phyloP scores from a whole-genome alignment of 495 filamentous ascomycete genomes.

The Neurospora africana region DNA sequence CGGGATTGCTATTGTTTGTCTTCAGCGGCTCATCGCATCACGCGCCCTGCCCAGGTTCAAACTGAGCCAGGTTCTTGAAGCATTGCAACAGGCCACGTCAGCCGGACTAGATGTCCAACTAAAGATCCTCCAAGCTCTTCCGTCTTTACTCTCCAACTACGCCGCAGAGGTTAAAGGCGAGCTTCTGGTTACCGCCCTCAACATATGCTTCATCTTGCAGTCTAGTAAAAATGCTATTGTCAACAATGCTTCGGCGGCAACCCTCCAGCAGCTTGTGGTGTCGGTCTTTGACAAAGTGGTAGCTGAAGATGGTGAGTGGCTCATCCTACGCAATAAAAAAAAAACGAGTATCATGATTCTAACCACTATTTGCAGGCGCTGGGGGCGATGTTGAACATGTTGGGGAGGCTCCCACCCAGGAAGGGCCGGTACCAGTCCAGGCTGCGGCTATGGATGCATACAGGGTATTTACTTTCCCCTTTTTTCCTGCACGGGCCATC shows the following conservation, averaged over 20 bases:
- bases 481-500: background rate
- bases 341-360: background rate
- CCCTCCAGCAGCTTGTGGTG: conserved; percentile 85
- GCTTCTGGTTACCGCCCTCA: conserved; percentile 66
- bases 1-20: conserved; percentile 71
- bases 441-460: conserved; percentile 81
- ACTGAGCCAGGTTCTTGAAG: conserved; percentile 74
- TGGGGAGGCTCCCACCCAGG: conserved; percentile 52
- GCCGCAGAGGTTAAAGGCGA: conserved; percentile 69
- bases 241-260: conserved; percentile 88
- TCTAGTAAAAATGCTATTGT: conserved; percentile 83
- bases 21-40: conserved; percentile 78
- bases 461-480: conserved; percentile 32
- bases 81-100: conserved; percentile 67
- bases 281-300: conserved; percentile 87
- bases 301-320: conserved; percentile 58
- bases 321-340: background rate
- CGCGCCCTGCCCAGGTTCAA: conserved; percentile 61
- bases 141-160: conserved; percentile 88
- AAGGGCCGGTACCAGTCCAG: conserved; percentile 53
- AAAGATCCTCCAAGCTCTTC: conserved; percentile 88
- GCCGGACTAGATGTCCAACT: conserved; percentile 83
- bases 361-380: conserved; percentile 20
- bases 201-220: conserved; percentile 85
- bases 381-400: conserved; percentile 40